Evolutionary conservation across 2,329 filamentous ascomycete species (phyloP).

Genomic region (Cadophora sp.): DNA sequence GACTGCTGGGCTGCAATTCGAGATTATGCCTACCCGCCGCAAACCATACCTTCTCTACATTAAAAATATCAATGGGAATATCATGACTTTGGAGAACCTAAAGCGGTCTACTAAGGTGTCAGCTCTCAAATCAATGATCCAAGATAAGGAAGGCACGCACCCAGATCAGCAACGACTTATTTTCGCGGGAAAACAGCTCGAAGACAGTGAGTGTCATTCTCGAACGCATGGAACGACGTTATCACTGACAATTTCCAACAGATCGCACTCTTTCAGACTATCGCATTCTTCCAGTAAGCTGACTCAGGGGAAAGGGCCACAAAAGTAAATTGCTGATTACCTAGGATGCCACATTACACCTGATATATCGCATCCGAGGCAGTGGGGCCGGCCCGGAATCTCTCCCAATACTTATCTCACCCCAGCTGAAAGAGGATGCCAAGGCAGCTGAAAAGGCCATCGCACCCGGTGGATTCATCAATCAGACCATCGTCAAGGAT

Average conservation of each 20-base stretch:
- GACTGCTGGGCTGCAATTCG: constrained; percentile 49
- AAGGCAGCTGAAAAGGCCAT: constrained; percentile 32
- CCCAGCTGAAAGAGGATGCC: too few species aligned
- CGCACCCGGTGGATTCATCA: constrained; percentile 50
- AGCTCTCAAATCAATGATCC: constrained; percentile 99
- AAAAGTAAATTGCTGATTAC: too few species aligned
- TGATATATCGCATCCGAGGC: too few species aligned
- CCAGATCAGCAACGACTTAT: constrained; percentile 96
- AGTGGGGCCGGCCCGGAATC: background rate
- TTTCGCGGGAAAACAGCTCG: constrained; percentile 96
- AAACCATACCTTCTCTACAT: constrained; percentile 68
- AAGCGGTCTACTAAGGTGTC: constrained; percentile 97
- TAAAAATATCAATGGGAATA: constrained; percentile 99
- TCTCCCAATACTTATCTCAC: background rate
- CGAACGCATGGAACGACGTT: background rate
- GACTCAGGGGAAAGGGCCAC: too few species aligned
- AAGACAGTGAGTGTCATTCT: constrained; percentile 68
- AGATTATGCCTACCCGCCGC: constrained; percentile 39
- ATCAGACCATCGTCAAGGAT: constrained; percentile 48
- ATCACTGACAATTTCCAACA: background rate
- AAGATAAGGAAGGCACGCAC: constrained; percentile 97
- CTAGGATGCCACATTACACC: too few species aligned
- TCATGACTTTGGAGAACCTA: constrained; percentile 81
- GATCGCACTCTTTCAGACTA: background rate
- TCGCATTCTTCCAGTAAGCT: too few species aligned